Percentiles rank a stretch among this genome's conserved stretches.
phyloP scores from a whole-genome alignment of 148 eudicot species.

The Rhododendron vialii region DNA sequence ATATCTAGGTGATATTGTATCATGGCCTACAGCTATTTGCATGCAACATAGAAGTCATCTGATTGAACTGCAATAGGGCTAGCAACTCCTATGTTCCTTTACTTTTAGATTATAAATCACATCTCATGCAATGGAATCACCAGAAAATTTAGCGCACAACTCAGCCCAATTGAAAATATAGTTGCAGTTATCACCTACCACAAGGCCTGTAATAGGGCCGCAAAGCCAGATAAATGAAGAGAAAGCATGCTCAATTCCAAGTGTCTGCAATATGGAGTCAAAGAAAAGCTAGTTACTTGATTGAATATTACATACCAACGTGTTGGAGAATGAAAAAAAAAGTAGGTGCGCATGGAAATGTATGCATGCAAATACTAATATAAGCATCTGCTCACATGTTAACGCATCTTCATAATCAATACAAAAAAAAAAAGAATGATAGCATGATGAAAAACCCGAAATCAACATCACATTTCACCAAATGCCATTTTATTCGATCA shows the following conservation, averaged over 20 bases:
- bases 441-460: not conserved
- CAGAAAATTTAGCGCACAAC: not conserved
- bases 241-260: conserved; percentile 91
- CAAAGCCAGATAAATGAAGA: conserved; percentile 99
- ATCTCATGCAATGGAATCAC: not conserved
- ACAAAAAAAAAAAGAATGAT: not conserved
- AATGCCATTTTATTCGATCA: not conserved
- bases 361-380: not conserved
- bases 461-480: not conserved
- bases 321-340: not conserved
- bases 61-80: not conserved
- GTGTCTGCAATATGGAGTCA: conserved; percentile 62
- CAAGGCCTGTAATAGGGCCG: conserved; percentile 98
- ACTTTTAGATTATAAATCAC: not conserved
- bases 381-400: not conserved
- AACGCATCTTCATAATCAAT: not conserved
- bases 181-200: conserved; percentile 55
- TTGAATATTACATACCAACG: not conserved
- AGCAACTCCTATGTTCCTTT: not conserved
- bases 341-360: not conserved
- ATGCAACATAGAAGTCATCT: not conserved
- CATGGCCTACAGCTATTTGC: not conserved
- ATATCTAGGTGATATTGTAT: not conserved
- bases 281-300: conserved; percentile 17
- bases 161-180: not conserved